Base-by-base conservation (phyloP, 129 eudicot species). In the Flaveria sonorensis region DNA sequence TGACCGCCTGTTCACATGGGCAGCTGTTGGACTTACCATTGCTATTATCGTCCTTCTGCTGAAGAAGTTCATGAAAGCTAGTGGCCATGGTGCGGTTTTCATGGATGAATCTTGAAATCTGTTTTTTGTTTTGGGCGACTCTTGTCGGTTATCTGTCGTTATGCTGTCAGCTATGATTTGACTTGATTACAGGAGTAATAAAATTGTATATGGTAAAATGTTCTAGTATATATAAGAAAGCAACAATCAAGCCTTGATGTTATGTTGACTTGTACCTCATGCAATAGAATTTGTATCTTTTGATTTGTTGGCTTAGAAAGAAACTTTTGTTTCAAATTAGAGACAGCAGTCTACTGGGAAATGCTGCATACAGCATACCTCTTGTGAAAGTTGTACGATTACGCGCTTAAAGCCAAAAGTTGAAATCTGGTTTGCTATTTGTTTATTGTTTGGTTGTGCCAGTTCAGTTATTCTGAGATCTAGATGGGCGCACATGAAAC, bases 1-100 rank as follows among this genome's bases (percentile, higher is more conserved):
- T 81, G 99, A 95, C 66, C 94, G 99, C 14, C 74, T 95, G 60
- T 91, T 95, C 85, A 95, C 94, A 2, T 83, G 76, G 92, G 99
- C 99, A 15, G 97, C 97, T 60, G 75, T 92, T 10, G 99, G 96
- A 64, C 93, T 92, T 9, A 83, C 91, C 66, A 69, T 95, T 74
- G 99, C 97, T 55, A 95, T 95, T 19, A 84, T 80, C 3, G 84
- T 83, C 55, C 97, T 92, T 71, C 65, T 89, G 39, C 26, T 95
- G 90, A 95, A 95, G 87, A 95, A 95, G 86, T 86, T 87, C 70
- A 83, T 89, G 88, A 91, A 89, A 84, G 92, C 96, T 68, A 86
- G 84, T 57, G 92, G 93, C 16, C 73, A 91, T 53, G 92, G 92
- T 51, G 87, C 99, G 3, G 77, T 91, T 74, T 91, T 88, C 76